Conservation (phyloP, 2,329 filamentous ascomycete species). For the Ophiosphaerella herpotricha region DNA sequence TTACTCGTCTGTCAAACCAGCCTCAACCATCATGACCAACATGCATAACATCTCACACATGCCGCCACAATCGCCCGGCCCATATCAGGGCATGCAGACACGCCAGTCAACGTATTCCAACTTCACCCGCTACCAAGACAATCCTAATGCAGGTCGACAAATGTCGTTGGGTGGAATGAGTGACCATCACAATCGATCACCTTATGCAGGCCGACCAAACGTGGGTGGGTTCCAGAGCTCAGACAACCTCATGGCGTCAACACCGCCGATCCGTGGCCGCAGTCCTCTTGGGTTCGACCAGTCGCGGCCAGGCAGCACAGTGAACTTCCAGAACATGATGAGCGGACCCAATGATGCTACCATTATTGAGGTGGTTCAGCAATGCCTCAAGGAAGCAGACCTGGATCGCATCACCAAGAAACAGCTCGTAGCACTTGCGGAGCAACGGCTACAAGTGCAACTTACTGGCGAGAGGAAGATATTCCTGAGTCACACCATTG, state of each 20-base stretch:
- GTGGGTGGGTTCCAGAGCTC: slow-evolving; percentile 51
- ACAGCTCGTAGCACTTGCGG: slow-evolving; percentile 81
- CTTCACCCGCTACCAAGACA: slow-evolving; percentile 66
- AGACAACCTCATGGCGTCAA: slow-evolving; percentile 47
- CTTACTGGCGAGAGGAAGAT: slow-evolving; percentile 81
- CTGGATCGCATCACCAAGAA: slow-evolving; percentile 99
- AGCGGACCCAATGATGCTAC: slow-evolving; percentile 75
- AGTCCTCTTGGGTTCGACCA: slow-evolving; percentile 56
- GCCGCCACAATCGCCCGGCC: slow-evolving; percentile 76
- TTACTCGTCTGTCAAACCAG: slow-evolving; percentile 87
- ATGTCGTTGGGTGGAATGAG: slow-evolving; percentile 65
- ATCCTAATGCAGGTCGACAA: slow-evolving; percentile 60
- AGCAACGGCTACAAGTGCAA: slow-evolving; percentile 91
- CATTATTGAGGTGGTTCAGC: slow-evolving; percentile 83
- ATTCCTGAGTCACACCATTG: slow-evolving; percentile 92
- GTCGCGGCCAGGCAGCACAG: slow-evolving; percentile 59
- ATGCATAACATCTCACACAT: slow-evolving; percentile 76
- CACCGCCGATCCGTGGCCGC: slow-evolving; percentile 47
- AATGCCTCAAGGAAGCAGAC: slow-evolving; percentile 84
- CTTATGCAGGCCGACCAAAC: slow-evolving; percentile 46
- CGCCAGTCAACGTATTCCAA: slow-evolving; percentile 75
- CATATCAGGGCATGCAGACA: slow-evolving; percentile 66
- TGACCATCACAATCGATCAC: slow-evolving; percentile 45
- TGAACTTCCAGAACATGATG: slow-evolving; percentile 62
- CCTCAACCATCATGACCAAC: slow-evolving; percentile 84